Evolutionary conservation across 2,329 filamentous ascomycete species (phyloP).

Genomic region (Microdochium nivale): DNA sequence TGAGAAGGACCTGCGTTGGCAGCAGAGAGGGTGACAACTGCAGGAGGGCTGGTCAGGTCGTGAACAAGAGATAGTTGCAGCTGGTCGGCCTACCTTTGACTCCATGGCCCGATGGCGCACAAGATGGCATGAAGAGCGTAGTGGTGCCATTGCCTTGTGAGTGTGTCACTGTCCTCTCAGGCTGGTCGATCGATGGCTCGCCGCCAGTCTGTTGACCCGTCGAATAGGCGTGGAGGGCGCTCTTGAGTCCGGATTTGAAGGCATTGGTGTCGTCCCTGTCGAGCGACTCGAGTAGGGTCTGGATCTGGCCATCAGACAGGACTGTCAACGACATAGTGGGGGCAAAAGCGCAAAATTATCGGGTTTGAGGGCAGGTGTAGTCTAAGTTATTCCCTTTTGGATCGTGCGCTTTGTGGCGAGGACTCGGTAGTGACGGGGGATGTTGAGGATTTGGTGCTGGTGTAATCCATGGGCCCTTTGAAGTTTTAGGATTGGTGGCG

Average conservation of each 20-base stretch:
- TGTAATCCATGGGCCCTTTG: too few relatives aligned
- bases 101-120: slow-evolving; percentile 52
- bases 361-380: too few relatives aligned
- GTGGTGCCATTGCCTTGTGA: slow-evolving; percentile 42
- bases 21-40: slow-evolving; percentile 56
- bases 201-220: slow-evolving; percentile 38
- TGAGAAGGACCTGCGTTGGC: slow-evolving; percentile 19
- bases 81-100: slow-evolving; percentile 48
- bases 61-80: slow-evolving; percentile 2
- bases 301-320: slow-evolving; percentile 49
- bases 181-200: slow-evolving; percentile 43
- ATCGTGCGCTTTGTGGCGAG: too few relatives aligned
- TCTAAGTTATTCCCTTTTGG: too few relatives aligned
- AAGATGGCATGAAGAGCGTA: slow-evolving; percentile 69
- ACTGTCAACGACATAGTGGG: slow-evolving; percentile 47
- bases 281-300: slow-evolving; percentile 42
- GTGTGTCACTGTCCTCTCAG: slow-evolving; percentile 39
- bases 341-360: too few relatives aligned
- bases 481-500: too few relatives aligned
- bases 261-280: slow-evolving; percentile 41
- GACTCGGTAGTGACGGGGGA: too few relatives aligned
- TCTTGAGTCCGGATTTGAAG: slow-evolving; percentile 39
- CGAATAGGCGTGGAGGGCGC: slow-evolving; percentile 53
- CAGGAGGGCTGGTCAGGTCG: slow-evolving; percentile 2
- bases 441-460: too few relatives aligned